Conservation (phyloP, 768 basidiomycete genomes). For the Calocera cornea region DNA sequence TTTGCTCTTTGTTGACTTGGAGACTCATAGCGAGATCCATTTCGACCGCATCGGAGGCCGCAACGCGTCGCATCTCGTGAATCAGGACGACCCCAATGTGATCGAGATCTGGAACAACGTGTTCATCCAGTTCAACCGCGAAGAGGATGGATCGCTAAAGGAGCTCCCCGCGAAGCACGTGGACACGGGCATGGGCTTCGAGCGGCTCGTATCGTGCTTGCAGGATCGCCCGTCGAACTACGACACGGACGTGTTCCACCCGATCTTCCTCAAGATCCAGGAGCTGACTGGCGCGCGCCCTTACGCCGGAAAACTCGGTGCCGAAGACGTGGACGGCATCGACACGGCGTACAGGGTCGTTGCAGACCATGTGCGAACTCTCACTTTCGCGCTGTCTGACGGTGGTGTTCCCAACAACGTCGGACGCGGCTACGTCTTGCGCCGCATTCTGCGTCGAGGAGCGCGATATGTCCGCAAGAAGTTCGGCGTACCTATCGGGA, state of each 20-base stretch:
- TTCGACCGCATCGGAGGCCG: slow-evolving; percentile 96
- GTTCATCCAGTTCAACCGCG: slow-evolving; percentile 97
- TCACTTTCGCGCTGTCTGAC: slow-evolving; percentile 91
- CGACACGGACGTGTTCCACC: slow-evolving; percentile 89
- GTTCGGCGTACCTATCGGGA: slow-evolving; percentile 79
- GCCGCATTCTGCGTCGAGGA: slow-evolving; percentile 83
- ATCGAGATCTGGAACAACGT: slow-evolving; percentile 99
- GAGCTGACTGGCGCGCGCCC: slow-evolving; percentile 77
- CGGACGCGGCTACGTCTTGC: slow-evolving; percentile 91
- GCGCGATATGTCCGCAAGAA: slow-evolving; percentile 95
- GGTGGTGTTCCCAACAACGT: slow-evolving; percentile 95
- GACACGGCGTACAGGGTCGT: slow-evolving; percentile 97
- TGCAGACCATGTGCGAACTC: slow-evolving; percentile 89
- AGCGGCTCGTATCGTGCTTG: slow-evolving; percentile 85
- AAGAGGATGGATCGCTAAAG: slow-evolving; percentile 68
- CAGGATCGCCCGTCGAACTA: slow-evolving; percentile 92
- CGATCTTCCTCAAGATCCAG: slow-evolving; percentile 76
- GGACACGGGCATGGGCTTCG: slow-evolving; percentile 99
- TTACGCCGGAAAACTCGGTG: slow-evolving; percentile 83
- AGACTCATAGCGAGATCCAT: slow-evolving; percentile 69
- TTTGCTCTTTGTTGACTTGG: background rate
- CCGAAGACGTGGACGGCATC: slow-evolving; percentile 87
- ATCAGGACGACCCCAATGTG: slow-evolving; percentile 91
- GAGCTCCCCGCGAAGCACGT: slow-evolving; percentile 84
- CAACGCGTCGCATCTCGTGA: slow-evolving; percentile 84